Percentiles rank a stretch among this genome's conserved stretches.
phyloP scores from a whole-genome alignment of 2,329 filamentous ascomycete genomes.

The Phaeosphaeriaceae sp. region DNA sequence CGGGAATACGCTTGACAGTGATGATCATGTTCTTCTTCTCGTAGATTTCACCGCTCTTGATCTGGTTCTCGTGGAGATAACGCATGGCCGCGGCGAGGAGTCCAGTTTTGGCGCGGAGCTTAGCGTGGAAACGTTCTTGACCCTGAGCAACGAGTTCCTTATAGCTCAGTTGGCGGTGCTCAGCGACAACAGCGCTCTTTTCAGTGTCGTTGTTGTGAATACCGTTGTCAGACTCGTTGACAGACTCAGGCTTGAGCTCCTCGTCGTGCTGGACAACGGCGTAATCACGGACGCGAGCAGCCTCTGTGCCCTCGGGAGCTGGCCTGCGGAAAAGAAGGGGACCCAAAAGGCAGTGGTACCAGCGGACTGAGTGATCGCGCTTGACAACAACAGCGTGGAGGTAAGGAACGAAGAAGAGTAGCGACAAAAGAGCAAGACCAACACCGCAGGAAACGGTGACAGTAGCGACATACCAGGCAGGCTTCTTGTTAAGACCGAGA shows the following conservation, averaged over 20 bases:
- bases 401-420: constrained; percentile 76
- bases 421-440: constrained; percentile 65
- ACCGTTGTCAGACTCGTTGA: constrained; percentile 41
- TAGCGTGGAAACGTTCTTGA: constrained; percentile 65
- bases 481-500: constrained; percentile 69
- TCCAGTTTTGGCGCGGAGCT: constrained; percentile 66
- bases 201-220: constrained; percentile 41
- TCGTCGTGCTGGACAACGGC: constrained; percentile 73
- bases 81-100: constrained; percentile 87
- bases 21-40: constrained; percentile 73
- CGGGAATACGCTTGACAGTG: constrained; percentile 70
- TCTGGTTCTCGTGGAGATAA: constrained; percentile 73
- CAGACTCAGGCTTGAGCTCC: constrained; percentile 34
- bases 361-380: constrained; percentile 69
- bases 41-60: constrained; percentile 75
- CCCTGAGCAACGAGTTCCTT: constrained; percentile 66
- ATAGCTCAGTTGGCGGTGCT: constrained; percentile 63
- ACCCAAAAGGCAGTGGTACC: constrained; percentile 67
- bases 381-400: constrained; percentile 71
- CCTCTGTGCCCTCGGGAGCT: constrained; percentile 58
- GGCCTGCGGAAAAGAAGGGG: constrained; percentile 65
- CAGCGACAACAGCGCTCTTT: constrained; percentile 42
- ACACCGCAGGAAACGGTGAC: constrained; percentile 70
- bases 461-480: constrained; percentile 68
- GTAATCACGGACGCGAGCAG: constrained; percentile 73